Evolutionary conservation across 208 protist species (phyloP).

Genomic region (Naegleria gruberi): DNA sequence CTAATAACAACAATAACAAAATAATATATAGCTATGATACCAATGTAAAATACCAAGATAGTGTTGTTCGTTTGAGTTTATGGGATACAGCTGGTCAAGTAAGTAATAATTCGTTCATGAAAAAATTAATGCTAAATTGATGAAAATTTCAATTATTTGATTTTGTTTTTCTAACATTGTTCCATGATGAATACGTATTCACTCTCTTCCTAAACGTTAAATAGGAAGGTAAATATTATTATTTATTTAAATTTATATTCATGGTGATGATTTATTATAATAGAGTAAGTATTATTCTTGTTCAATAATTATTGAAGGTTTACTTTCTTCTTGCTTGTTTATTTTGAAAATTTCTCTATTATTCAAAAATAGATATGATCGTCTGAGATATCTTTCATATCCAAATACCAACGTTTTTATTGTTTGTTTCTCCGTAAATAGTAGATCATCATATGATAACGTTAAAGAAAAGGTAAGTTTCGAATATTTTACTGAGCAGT

Average conservation of each 20-base stretch:
- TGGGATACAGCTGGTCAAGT: constrained; percentile 28
- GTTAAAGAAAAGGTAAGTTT: constrained; percentile 40
- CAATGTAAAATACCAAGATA: not conserved
- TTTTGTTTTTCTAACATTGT: too few species aligned
- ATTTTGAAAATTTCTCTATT: too few species aligned
- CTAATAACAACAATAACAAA: not conserved
- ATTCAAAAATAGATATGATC: constrained; percentile 15
- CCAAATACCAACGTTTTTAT: constrained; percentile 71
- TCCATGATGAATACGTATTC: too few species aligned
- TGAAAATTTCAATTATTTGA: too few species aligned
- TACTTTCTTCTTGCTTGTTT: not conserved
- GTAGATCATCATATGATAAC: constrained; percentile 55
- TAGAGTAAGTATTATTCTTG: not conserved
- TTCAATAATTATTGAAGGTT: not conserved
- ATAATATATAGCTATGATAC: not conserved
- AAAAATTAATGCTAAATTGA: too few species aligned
- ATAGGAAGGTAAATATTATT: too few species aligned
- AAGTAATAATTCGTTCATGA: too few species aligned
- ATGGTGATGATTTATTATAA: too few species aligned
- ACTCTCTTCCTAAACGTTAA: too few species aligned
- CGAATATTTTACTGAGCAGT: not conserved
- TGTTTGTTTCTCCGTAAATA: constrained; percentile 60
- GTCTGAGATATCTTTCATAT: constrained; percentile 56
- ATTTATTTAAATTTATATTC: too few species aligned
- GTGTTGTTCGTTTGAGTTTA: not conserved